Percentiles rank a stretch among this genome's conserved stretches.
phyloP scores from a whole-genome alignment of 805 yeast genomes.

The Kodamaea hsintzibuensis region DNA sequence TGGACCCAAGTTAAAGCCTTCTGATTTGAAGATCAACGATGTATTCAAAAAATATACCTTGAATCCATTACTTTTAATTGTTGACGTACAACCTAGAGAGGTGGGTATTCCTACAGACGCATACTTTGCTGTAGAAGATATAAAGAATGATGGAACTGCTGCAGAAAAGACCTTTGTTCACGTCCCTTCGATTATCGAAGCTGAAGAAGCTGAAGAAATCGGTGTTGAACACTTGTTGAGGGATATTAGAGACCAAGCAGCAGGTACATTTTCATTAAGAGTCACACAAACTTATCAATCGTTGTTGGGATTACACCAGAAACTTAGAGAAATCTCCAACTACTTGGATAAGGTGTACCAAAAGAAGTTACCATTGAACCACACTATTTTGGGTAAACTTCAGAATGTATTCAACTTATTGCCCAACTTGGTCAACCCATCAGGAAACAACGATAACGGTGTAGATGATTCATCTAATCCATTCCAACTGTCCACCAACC shows the following conservation, averaged over 20 bases:
- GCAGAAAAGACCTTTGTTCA: conserved; percentile 92
- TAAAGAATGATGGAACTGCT: conserved; percentile 92
- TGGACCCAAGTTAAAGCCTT: conserved; percentile 87
- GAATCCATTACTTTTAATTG: conserved; percentile 82
- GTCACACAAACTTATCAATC: conserved; percentile 90
- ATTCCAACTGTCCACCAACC: conserved; percentile 29
- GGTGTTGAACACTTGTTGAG: conserved; percentile 96
- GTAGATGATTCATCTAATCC: conserved; percentile 25
- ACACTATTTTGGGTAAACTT: conserved; percentile 83
- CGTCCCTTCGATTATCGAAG: conserved; percentile 88
- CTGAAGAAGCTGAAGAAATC: conserved; percentile 99
- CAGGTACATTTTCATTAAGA: conserved; percentile 84
- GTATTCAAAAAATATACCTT: conserved; percentile 77
- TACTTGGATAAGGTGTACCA: conserved; percentile 75
- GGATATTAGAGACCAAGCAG: conserved; percentile 95
- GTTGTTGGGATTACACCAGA: conserved; percentile 78
- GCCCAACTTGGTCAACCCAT: conserved; percentile 61
- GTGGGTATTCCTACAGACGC: conserved; percentile 97
- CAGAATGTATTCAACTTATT: conserved; percentile 93
- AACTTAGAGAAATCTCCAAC: conserved; percentile 71
- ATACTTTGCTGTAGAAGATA: conserved; percentile 89
- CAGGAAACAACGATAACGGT: conserved; percentile 11
- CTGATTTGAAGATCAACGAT: conserved; percentile 91
- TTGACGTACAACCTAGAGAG: conserved; percentile 81
- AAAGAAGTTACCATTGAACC: conserved; percentile 81